Percentiles rank a stretch among this genome's conserved stretches.
These are phyloP conservation scores for Colletotrichum sp. DNA, from an alignment of 2,329 filamentous ascomycete genomes.

Conservation along the genomic window DNA sequence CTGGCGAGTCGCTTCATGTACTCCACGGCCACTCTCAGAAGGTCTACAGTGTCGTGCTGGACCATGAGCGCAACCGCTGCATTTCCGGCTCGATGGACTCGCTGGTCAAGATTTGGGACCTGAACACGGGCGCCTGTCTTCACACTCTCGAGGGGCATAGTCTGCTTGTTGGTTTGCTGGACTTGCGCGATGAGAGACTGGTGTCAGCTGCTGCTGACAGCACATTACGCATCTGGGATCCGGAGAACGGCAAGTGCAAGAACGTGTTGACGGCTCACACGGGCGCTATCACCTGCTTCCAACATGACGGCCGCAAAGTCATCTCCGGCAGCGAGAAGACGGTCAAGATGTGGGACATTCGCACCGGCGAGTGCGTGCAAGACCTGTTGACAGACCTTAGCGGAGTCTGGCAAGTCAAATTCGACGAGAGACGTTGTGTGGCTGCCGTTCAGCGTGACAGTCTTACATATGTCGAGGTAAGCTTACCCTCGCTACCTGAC, in stretches of 20 bases:
- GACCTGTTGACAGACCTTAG: conserved; percentile 92
- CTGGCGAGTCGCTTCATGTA: conserved; percentile 84
- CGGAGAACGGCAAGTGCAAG: conserved; percentile 88
- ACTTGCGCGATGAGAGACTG: conserved; percentile 86
- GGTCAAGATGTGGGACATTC: conserved; percentile 98
- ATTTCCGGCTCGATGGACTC: conserved; percentile 99
- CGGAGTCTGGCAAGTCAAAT: conserved; percentile 99
- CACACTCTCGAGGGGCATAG: conserved; percentile 93
- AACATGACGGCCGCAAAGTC: conserved; percentile 95
- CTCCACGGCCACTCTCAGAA: conserved; percentile 89
- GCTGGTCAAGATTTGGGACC: conserved; percentile 95
- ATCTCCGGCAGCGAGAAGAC: conserved; percentile 96
- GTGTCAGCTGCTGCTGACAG: conserved; percentile 96
- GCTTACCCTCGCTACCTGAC: conserved; percentile 31
- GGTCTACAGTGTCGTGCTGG: conserved; percentile 95
- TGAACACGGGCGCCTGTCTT: conserved; percentile 83
- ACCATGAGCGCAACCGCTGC: conserved; percentile 89
- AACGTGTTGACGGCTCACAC: conserved; percentile 92
- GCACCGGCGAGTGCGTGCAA: conserved; percentile 88
- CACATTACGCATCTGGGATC: conserved; percentile 96
- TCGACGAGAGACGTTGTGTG: conserved; percentile 93
- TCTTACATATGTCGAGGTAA: conserved; percentile 94
- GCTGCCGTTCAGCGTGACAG: conserved; percentile 93
- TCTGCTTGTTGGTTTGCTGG: conserved; percentile 88
- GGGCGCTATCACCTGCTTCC: conserved; percentile 97